Evolutionary conservation across 495 filamentous ascomycete species (phyloP).

Genomic region (Letharia columbiana): DNA sequence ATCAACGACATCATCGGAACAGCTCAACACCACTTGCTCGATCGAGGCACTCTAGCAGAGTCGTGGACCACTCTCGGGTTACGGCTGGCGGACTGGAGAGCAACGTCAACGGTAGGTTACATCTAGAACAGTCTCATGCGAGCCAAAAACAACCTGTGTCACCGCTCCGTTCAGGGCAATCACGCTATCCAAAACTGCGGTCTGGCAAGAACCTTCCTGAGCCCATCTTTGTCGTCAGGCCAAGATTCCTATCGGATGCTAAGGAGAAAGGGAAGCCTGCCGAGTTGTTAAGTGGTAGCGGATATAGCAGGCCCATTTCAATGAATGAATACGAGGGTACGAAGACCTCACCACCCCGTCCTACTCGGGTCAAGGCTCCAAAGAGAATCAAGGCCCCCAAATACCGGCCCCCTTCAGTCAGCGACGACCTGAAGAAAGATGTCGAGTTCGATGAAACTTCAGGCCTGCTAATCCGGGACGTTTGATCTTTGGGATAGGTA

Average conservation of each 20-base stretch:
- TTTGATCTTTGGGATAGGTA: not conserved
- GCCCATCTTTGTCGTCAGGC: constrained; percentile 10
- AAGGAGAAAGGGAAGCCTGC: not conserved
- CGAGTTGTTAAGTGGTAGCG: not conserved
- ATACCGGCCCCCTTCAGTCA: not conserved
- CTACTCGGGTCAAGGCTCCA: not conserved
- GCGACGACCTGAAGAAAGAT: not conserved
- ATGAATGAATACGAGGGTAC: not conserved
- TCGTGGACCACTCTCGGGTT: not conserved
- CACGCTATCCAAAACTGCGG: constrained; percentile 9
- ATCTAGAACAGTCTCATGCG: not conserved
- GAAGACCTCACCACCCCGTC: not conserved
- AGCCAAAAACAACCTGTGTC: not conserved
- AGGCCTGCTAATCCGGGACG: not conserved
- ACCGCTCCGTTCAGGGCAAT: not conserved
- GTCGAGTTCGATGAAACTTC: not conserved
- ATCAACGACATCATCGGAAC: not conserved
- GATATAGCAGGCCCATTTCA: not conserved
- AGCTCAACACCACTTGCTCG: not conserved
- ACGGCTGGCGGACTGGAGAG: not conserved
- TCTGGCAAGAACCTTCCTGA: constrained; percentile 7
- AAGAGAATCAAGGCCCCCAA: not conserved
- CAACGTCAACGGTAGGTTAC: not conserved
- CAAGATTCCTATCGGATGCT: not conserved
- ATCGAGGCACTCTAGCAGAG: not conserved